Percentiles rank a stretch among this genome's conserved stretches.
Conservation (phyloP, 2,329 filamentous ascomycete species). For the Stachybotrys elegans region DNA sequence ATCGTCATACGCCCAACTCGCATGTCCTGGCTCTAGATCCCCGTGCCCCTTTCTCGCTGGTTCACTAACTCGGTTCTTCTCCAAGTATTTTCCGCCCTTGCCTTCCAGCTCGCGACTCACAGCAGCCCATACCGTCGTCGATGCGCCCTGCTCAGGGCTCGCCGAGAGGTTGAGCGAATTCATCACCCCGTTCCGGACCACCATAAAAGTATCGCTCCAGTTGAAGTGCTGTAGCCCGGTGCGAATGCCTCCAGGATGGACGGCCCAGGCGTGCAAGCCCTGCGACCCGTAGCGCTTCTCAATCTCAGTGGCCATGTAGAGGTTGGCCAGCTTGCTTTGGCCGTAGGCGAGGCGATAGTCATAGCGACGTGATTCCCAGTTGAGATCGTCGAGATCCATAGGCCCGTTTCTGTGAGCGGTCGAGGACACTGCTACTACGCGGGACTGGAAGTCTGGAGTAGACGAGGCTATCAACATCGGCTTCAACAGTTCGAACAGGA, state of each 20-base stretch:
- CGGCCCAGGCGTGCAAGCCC: conserved; percentile 27
- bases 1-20: no score
- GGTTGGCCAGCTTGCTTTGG: conserved; percentile 45
- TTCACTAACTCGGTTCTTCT: no score
- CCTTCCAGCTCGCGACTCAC: conserved; percentile 1
- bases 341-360: conserved; percentile 34
- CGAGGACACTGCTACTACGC: conserved; percentile 6
- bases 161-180: neutral
- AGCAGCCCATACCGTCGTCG: conserved; percentile 4
- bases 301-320: conserved; percentile 44
- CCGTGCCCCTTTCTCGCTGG: no score
- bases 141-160: conserved; percentile 2
- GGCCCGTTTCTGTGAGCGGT: neutral
- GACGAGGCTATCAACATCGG: neutral
- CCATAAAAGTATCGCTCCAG: neutral
- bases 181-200: neutral
- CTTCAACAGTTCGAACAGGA: conserved; percentile 9
- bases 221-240: neutral
- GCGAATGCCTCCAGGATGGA: conserved; percentile 5
- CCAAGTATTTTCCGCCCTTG: conserved; percentile 4
- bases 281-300: conserved; percentile 37
- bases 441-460: conserved; percentile 2
- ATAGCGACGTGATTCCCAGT: conserved; percentile 12
- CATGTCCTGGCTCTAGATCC: no score
- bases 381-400: conserved; percentile 9